Evolutionary conservation across 345 rosid species (phyloP), one percentile per base, ranked within the genome.

Genomic region (Murraya paniculata): DNA sequence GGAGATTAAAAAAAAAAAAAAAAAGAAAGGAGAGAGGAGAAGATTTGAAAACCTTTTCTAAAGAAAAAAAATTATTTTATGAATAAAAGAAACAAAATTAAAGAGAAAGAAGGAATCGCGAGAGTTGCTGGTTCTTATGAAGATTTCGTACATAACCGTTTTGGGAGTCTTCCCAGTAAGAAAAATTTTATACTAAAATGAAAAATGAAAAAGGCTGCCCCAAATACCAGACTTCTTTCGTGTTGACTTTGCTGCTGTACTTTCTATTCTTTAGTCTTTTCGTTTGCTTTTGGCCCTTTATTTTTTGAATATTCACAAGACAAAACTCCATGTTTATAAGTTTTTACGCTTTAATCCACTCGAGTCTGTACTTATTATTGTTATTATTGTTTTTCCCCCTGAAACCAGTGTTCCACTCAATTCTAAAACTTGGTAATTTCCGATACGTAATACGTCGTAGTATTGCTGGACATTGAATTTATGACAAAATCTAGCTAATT

Each of bases 171-270:
- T 74, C 9, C 27, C 67, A 72, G 71, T 21, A 68, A 60, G 45
- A 78, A 78, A 24, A 41, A 11, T 5, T 33, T 56, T 22, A 33
- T 57, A 35, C 65, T 27, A 18, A 21, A 71, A 28, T 25, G n/a
- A 50, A 2, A 45, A 13, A 11, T 45, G 18, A 45, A 45, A 13
- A 81, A 76, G 70, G 77, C 66, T 80, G 81, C 78, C 84, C 80
- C 36, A 81, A 67, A 48, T 45, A 76, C 66, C 62, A 61, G 77
- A 80, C 78, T 66, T 78, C 77, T 72, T 72, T 48, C 45, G 16
- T 81, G 86, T 87, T 87, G 89, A 87, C 87, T 82, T 87, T 79
- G 75, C 64, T 59, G 74, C 31, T 50, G 64, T 3, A 69, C 68
- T 77, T 39, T 60, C 25, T 24, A 18, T 61, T 65, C 4, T 30